Base-by-base conservation (phyloP, 192 early-diverging fungal species). In the Irineochytrium annulatum region DNA sequence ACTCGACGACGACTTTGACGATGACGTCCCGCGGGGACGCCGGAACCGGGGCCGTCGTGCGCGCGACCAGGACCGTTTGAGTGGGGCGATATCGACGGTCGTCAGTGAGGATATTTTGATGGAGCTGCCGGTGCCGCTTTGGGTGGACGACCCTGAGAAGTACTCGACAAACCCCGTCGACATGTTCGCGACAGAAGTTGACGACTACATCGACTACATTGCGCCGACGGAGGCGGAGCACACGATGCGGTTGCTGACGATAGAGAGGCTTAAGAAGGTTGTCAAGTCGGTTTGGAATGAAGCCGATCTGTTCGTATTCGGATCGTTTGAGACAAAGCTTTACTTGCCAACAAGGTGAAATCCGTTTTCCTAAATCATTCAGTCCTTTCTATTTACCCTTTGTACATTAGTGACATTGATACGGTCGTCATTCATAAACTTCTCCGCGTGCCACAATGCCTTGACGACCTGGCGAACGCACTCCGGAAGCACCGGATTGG, bases 281-380 rank as follows among this genome's bases (percentile, higher is more conserved):
- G 73, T 81, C 3, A 31, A 41, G 0, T 1, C 59, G 3, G 57
- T 81, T 2, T 84, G 75, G 65, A 58, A 62, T 0, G 55, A 72
- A 1, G 75, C 75, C 3, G 46, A 62, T 19, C 71, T 89, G 5
- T 52, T 76, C 0, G 84, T 86, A 20, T 98, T 93, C 84, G 95
- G 95, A 8, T 91, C 88, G 60, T 98, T 91, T 63, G 79, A 81
- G n/a, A 93, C 95, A 0, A 75, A 75, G 30, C 63, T 96, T 3
- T 98, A 91, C 66, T 73, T 98, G 24, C 93, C 93, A 1, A 81
- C 90, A 11, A 76, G 76, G 71, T 77, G 62, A 6, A 33, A 1
- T 14, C 3, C 1, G 6, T 1, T 24, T 70, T 61, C 20, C 27
- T 16, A 29, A 54, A 16, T 57, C 2, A 17, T 1, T 54, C 24